These are phyloP conservation scores for Solanum pimpinellifolium DNA, from an alignment of 257 asterid species.

Conservation along the genomic window DNA sequence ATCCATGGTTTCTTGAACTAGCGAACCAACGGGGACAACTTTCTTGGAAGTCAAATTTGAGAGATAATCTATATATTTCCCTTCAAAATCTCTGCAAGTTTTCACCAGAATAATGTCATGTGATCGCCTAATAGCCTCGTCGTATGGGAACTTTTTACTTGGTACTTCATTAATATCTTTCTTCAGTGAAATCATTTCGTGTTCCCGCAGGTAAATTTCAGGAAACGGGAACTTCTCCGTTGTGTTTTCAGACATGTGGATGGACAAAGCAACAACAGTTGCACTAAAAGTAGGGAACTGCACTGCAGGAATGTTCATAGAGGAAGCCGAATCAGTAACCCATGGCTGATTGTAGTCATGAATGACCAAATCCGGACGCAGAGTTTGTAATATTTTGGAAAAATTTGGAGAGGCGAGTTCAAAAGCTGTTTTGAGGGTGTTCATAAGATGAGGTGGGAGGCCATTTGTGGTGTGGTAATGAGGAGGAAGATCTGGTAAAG, in stretches of 20 bases:
- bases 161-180: background rate
- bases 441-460: constrained; percentile 34
- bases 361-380: constrained; percentile 21
- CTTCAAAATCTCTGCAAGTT: constrained; percentile 29
- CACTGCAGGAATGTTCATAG: constrained; percentile 20
- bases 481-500: constrained; percentile 17
- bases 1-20: constrained; percentile 20
- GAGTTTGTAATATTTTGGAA: background rate
- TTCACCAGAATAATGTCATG: constrained; percentile 11
- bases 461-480: constrained; percentile 44
- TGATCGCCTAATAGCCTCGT: background rate
- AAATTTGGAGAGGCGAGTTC: constrained; percentile 14
- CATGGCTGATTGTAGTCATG: constrained; percentile 42
- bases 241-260: constrained; percentile 6
- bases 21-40: constrained; percentile 26
- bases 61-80: constrained; percentile 15
- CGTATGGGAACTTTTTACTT: background rate
- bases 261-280: constrained; percentile 12
- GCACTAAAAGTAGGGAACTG: constrained; percentile 29
- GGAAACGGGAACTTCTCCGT: constrained; percentile 1
- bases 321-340: constrained; percentile 21
- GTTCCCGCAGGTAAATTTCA: constrained; percentile 1
- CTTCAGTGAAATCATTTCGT: background rate
- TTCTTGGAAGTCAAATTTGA: constrained; percentile 6
- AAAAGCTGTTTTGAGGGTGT: constrained; percentile 24